Evolutionary conservation across 805 yeast species (phyloP), one percentile per base, ranked within the genome.

Genomic region (Candida nonsorbophila): DNA sequence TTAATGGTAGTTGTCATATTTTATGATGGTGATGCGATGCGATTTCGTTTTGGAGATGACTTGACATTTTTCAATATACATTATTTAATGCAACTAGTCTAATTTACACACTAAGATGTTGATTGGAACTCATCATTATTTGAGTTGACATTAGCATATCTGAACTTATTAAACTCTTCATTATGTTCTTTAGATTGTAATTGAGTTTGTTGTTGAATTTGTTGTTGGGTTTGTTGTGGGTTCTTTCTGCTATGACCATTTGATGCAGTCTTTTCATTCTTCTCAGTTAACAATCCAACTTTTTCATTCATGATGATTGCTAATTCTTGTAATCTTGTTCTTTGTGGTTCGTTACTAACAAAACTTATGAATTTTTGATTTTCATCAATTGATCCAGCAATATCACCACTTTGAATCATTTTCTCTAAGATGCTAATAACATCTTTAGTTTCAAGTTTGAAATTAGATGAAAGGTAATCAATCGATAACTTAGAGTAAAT

Each of bases 241-340:
- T 45, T 57, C 45, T 59, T 62, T 43, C 62, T 58, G 29, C 67
- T 60, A 55, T 74, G 79, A 25, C 88, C 92, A 44, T 85, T 84
- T 26, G 83, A 73, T 30, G 84, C 82, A 30, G 85, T 71, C 55
- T 85, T 78, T 58, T 85, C 95, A 54, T 84, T 85, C 65, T 84
- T 77, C 57, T 86, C 95, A 32, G 82, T 74, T 43, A 86, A 70
- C 47, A 79, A 77, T 33, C 72, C 72, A 29, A 84, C 80, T 69
- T 81, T 83, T 38, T 86, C 95, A 39, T 85, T 82, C 62, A 92
- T 70, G 25, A 80, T 75, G 39, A 86, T 67, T 13, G 96, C 94
- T 49, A 90, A 72, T 54, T 83, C 86, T 69, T 90, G 96, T 58
- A 90, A 72, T 52, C 77, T 81, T 37, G 92, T 71, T 44, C 86